Conservation (phyloP, 176 grass and related monocot species). For the Eragrostis curvula region DNA sequence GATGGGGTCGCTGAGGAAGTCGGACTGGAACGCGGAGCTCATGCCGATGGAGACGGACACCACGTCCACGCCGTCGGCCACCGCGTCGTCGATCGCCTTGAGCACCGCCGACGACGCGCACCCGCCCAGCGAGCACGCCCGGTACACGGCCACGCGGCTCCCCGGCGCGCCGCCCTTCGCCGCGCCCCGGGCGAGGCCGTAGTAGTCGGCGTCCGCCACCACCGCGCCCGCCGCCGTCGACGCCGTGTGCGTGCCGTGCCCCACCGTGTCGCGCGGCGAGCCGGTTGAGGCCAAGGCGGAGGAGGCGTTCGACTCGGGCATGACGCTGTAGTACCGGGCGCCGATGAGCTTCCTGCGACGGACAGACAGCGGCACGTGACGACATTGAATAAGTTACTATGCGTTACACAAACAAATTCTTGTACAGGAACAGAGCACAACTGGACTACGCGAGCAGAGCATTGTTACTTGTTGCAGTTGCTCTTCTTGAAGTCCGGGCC, state of each 20-base stretch:
- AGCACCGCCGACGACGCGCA: slow-evolving; percentile 76
- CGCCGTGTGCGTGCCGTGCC: slow-evolving; percentile 87
- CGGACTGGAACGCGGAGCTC: slow-evolving; percentile 78
- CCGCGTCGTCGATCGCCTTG: slow-evolving; percentile 91
- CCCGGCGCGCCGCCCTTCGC: slow-evolving; percentile 80
- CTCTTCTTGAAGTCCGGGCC: slow-evolving; percentile 93
- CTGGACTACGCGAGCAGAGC: not conserved
- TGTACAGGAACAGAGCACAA: not conserved
- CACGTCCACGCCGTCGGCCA: slow-evolving; percentile 87
- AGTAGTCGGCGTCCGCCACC: slow-evolving; percentile 66
- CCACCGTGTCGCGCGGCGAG: slow-evolving; percentile 75
- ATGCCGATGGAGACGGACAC: slow-evolving; percentile 93
- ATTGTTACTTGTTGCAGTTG: slow-evolving; percentile 77
- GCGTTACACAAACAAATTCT: too few species aligned
- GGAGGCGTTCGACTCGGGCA: slow-evolving; percentile 48
- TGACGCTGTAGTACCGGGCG: slow-evolving; percentile 75
- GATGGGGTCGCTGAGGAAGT: slow-evolving; percentile 87
- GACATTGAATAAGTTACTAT: not conserved
- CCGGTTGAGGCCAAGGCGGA: slow-evolving; percentile 4
- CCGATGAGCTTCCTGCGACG: slow-evolving; percentile 87
- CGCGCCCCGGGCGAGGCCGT: slow-evolving; percentile 69
- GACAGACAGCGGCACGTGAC: not conserved
- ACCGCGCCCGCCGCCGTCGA: slow-evolving; percentile 77
- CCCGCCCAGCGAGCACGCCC: slow-evolving; percentile 87
- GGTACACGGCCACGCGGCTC: slow-evolving; percentile 80